Base-by-base conservation (phyloP, 2,329 filamentous ascomycete species). In the Ophiostoma novo-ulmi region DNA sequence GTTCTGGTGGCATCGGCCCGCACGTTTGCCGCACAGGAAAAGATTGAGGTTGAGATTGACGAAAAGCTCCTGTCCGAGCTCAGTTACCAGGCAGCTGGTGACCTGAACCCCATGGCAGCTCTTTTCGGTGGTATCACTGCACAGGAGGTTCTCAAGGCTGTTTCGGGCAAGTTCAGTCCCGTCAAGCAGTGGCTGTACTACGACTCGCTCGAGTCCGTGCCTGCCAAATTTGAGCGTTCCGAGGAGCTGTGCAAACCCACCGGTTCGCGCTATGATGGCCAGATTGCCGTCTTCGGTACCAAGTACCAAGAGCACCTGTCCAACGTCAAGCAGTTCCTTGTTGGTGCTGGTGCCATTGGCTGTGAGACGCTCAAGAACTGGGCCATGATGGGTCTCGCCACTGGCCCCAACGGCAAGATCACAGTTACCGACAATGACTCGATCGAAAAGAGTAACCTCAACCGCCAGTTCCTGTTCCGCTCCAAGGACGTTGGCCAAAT, bases 361-460 rank as follows among this genome's bases (percentile, higher is more conserved):
- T 99, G 95, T 78, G 95, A 99, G 79, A 99, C 98, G 91, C 83
- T 99, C 75, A 99, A 99, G 87, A 98, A 98, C 80, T 99, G 95
- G 94, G 94, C 96, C 48, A 96, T 99, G 94, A 97, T 98, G 79
- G 95, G 95, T 75, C 84, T 99, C 39, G 94, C 91, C 64, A 92
- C 91, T 65, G 95, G 95, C 4, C 92, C 93, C 3, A 87, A 93
- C 67, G 95, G 95, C 76, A 91, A 91, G 80, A 96, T 99, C 77
- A 92, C 84, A 71, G 91, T 99, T 68, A 98, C 96, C 17, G 95
- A 99, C 79, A 98, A 97, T 89, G 95, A 99, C 78, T 94, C 94
- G 70, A 99, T 99, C 76, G 95, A 99, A 82, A 97, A 94, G 87
- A 98, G 94, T 83, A 99, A 99, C 79, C 84, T 99, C 69, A 99